Evolutionary conservation across 2,329 filamentous ascomycete species (phyloP), one percentile per base, ranked within the genome.

Genomic region (Alternaria arborescens): DNA sequence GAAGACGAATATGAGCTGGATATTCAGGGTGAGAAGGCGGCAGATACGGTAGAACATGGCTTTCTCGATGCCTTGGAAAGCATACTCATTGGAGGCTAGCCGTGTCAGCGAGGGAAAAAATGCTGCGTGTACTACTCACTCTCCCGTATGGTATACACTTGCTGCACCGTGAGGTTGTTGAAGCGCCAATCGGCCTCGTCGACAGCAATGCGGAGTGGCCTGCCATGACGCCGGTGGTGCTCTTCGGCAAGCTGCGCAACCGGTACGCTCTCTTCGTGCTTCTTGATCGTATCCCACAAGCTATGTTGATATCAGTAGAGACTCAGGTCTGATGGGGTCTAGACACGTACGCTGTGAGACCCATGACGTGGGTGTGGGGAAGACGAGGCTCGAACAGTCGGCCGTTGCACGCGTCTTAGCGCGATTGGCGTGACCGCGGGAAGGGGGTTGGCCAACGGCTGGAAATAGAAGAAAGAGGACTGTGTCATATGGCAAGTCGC

Each of bases 1-100:
- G 61, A 85, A 86, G 3, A 88, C 81, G 57, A 87, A 86, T 7
- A 87, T 65, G 1, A 84, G 77, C 41, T 85, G 80, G 6, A 88
- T 82, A 16, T 85, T 81, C 6, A 84, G 77, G 20, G 79, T 79
- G 26, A 85, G 76, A 1, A 86, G 78, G 5, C 80, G 78, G 50
- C 82, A 70, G 60, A 85, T 72, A 7, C 79, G 75, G 62, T 72
- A 79, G 32, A 82, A 73, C 47, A 82, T 79, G 4, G 66, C 62
- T 55, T 81, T 82, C 61, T 82, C 80, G 12, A 80, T 74, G 4
- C 80, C 79, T 60, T 80, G 80, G 24, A 75, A 80, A 5, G 75
- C 77, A 5, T 65, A 68, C 55, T 75, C 52, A 42, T 68, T 66
- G 8, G 69, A 72, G 43, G 54, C 69, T 76, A 6, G 8, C 14